A percentile compares a stretch with the other conserved stretches of the same genome.
Evolutionary conservation across 225 moss, liverwort and hornwort species (phyloP).

Genomic region (Climacium dendroides): DNA sequence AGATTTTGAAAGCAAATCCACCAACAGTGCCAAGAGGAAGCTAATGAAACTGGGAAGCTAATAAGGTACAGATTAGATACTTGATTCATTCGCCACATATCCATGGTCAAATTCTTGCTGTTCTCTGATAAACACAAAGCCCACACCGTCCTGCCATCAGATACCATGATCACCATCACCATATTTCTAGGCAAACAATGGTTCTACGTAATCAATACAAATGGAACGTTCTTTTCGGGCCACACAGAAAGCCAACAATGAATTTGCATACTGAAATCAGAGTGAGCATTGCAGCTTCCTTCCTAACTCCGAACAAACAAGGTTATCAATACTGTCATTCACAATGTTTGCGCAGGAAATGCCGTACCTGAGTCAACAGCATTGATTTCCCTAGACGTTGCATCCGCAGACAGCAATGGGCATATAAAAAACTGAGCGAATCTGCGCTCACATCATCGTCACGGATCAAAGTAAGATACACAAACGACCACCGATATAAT

Average conservation of each 20-base stretch:
- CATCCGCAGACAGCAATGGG: constrained; percentile 86
- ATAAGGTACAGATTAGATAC: constrained; percentile 10
- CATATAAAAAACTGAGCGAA: constrained; percentile 98
- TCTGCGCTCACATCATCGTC: constrained; percentile 30
- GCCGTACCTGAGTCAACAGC: constrained; percentile 78
- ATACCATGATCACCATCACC: not conserved
- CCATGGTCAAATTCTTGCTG: constrained; percentile 93
- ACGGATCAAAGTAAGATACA: not conserved
- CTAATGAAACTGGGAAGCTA: not conserved
- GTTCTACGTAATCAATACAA: not conserved
- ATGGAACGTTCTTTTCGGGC: not conserved
- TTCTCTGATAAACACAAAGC: constrained; percentile 55
- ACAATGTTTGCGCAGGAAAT: not conserved
- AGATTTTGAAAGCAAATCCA: not conserved
- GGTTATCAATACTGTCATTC: not conserved
- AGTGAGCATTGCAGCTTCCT: not conserved
- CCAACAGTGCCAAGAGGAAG: not conserved
- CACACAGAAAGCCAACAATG: not conserved
- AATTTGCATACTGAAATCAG: not conserved
- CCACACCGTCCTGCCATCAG: constrained; percentile 28
- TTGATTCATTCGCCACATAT: constrained; percentile 99
- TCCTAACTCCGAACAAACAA: not conserved
- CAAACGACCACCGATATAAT: not conserved
- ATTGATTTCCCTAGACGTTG: constrained; percentile 86
- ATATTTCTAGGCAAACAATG: not conserved